These are phyloP conservation scores for Boletus rubroflammeus DNA, from an alignment of 768 basidiomycete genomes.

Conservation along the genomic window DNA sequence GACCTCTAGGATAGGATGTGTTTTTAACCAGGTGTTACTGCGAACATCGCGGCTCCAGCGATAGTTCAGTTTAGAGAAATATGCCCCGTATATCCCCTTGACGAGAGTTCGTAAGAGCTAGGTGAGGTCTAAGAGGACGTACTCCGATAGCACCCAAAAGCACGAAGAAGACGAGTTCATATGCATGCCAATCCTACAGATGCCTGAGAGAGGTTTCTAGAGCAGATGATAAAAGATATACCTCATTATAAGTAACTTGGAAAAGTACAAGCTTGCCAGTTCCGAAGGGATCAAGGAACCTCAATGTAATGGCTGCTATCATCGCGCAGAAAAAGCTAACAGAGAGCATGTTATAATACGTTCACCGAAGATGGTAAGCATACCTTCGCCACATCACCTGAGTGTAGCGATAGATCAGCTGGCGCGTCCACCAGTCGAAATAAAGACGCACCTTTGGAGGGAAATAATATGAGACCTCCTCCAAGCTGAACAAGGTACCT, in stretches of 20 bases:
- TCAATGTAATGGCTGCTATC: slow-evolving; percentile 92
- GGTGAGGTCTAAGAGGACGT: slow-evolving; percentile 23
- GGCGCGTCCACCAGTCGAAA: neutral
- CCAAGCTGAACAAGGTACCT: slow-evolving; percentile 86
- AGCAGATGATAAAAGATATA: slow-evolving; percentile 20
- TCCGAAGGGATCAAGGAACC: slow-evolving; percentile 92
- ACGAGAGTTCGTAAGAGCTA: slow-evolving; percentile 6
- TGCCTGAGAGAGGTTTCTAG: slow-evolving; percentile 2
- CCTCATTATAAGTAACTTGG: slow-evolving; percentile 87
- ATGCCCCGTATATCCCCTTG: slow-evolving; percentile 91
- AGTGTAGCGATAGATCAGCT: slow-evolving; percentile 1
- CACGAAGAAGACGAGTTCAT: slow-evolving; percentile 82
- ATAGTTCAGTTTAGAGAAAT: slow-evolving; percentile 88
- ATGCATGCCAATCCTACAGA: slow-evolving; percentile 86
- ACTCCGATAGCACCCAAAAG: slow-evolving; percentile 89
- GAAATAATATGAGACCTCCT: slow-evolving; percentile 96
- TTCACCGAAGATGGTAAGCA: slow-evolving; percentile 8
- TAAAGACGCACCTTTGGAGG: slow-evolving; percentile 70
- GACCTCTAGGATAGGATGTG: slow-evolving; percentile 82
- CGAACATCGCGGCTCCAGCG: slow-evolving; percentile 84
- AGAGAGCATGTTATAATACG: slow-evolving; percentile 12
- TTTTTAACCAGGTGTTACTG: slow-evolving; percentile 73
- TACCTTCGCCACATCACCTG: slow-evolving; percentile 94
- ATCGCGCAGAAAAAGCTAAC: slow-evolving; percentile 96
- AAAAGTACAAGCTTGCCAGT: slow-evolving; percentile 93